phyloP scores from a whole-genome alignment of 1,284 basidiomycete species.

The Papiliotrema nemorosa region DNA sequence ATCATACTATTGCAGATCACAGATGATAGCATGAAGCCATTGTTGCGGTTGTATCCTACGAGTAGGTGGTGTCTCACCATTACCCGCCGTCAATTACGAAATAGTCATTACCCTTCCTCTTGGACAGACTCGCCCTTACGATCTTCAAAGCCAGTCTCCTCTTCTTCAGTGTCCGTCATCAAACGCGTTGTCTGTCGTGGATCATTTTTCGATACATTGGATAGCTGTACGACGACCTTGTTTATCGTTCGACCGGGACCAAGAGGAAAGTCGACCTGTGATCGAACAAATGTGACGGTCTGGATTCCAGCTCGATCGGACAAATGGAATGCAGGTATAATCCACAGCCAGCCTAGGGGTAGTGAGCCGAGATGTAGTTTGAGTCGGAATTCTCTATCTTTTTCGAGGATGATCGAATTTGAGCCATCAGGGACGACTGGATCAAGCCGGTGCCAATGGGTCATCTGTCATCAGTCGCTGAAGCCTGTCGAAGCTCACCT shows the following conservation, averaged over 20 bases:
- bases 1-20: no score
- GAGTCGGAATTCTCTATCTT: conserved; percentile 66
- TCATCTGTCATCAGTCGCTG: no score
- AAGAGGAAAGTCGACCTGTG: conserved; percentile 69
- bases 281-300: conserved; percentile 49
- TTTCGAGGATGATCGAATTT: conserved; percentile 58
- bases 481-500: no score
- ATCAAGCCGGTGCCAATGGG: conserved; percentile 29
- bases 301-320: conserved; percentile 54
- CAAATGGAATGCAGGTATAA: conserved; percentile 77
- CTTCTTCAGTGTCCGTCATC: conserved; percentile 28
- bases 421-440: conserved; percentile 9
- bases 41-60: no score
- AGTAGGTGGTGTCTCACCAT: no score
- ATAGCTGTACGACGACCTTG: conserved; percentile 52
- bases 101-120: no score
- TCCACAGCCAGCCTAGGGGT: conserved; percentile 77
- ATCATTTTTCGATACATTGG: conserved; percentile 22
- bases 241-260: conserved; percentile 65
- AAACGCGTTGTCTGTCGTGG: conserved; percentile 13
- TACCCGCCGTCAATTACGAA: no score
- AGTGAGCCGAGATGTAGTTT: conserved; percentile 74
- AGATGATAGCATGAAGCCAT: no score
- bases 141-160: conserved; percentile 19
- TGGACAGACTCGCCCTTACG: conserved; percentile 16